Conservation (phyloP, 2,329 filamentous ascomycete genomes). For the Fusarium sp. region DNA sequence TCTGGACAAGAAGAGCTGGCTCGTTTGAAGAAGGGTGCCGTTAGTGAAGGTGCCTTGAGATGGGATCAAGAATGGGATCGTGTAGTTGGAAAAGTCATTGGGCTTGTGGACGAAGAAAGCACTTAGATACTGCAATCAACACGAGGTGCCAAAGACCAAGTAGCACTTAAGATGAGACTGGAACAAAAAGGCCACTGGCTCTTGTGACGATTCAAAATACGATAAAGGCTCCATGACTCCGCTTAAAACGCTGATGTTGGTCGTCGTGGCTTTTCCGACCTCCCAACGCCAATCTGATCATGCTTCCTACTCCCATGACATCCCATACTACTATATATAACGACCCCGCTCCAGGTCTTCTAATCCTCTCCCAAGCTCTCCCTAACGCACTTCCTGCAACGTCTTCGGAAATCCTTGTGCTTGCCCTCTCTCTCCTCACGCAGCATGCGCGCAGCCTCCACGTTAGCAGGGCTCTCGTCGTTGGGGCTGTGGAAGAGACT, state of each 20-base stretch:
- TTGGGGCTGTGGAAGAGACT: constrained; percentile 94
- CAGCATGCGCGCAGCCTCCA: constrained; percentile 91
- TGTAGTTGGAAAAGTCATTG: constrained; percentile 80
- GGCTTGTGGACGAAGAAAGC: constrained; percentile 52
- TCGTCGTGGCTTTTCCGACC: constrained; percentile 16
- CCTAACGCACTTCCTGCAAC: constrained; percentile 82
- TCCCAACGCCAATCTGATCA: constrained; percentile 28
- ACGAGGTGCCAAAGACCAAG: not conserved
- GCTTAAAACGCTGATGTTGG: constrained; percentile 33
- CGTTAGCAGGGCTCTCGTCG: constrained; percentile 94
- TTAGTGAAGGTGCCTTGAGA: constrained; percentile 78
- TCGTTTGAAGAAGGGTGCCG: constrained; percentile 75
- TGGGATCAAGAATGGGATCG: constrained; percentile 97
- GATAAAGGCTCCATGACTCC: constrained; percentile 39
- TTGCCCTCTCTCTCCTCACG: constrained; percentile 77
- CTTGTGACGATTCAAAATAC: constrained; percentile 35
- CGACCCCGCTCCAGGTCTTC: constrained; percentile 54
- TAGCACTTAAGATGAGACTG: not conserved
- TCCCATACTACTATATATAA: not conserved
- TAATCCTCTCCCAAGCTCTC: constrained; percentile 83
- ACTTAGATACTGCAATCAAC: constrained; percentile 18
- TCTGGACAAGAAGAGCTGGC: constrained; percentile 66
- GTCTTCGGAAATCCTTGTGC: constrained; percentile 80
- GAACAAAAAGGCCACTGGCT: constrained; percentile 16
- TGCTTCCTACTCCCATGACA: constrained; percentile 2